phyloP scores from a whole-genome alignment of 768 basidiomycete genomes.

The Pleurotus pulmonarius region DNA sequence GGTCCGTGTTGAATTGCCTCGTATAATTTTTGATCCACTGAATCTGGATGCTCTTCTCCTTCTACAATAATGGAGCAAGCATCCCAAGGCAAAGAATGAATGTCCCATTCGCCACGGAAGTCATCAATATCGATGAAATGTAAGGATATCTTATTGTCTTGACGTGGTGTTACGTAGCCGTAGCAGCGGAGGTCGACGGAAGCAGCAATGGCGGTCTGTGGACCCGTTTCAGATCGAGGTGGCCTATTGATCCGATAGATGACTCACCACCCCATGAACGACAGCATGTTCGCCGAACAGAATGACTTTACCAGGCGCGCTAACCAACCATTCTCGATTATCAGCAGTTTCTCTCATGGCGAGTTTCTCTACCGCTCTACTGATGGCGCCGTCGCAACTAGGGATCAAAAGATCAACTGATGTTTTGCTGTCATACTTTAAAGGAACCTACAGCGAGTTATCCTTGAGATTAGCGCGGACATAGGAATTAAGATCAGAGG shows the following conservation, averaged over 20 bases:
- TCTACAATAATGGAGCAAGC: constrained; percentile 50
- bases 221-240: constrained; percentile 7
- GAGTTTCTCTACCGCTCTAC: constrained; percentile 68
- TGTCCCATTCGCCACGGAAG: constrained; percentile 79
- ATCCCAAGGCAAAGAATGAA: constrained; percentile 77
- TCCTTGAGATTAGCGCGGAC: constrained; percentile 29
- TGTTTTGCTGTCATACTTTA: neutral
- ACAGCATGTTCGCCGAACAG: constrained; percentile 99
- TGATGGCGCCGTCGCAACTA: constrained; percentile 24
- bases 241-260: constrained; percentile 3
- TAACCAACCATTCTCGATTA: constrained; percentile 74
- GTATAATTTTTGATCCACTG: constrained; percentile 70
- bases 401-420: neutral
- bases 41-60: constrained; percentile 54
- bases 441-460: constrained; percentile 4
- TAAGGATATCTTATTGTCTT: constrained; percentile 70
- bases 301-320: constrained; percentile 97
- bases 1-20: constrained; percentile 59
- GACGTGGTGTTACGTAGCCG: constrained; percentile 72
- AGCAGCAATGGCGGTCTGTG: constrained; percentile 89
- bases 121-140: constrained; percentile 76
- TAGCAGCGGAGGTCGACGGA: constrained; percentile 96
- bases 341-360: constrained; percentile 31
- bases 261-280: constrained; percentile 90
- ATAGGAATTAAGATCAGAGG: constrained; percentile 45